phyloP scores from a whole-genome alignment of 768 basidiomycete species.

The Clitopilus hobsonii region DNA sequence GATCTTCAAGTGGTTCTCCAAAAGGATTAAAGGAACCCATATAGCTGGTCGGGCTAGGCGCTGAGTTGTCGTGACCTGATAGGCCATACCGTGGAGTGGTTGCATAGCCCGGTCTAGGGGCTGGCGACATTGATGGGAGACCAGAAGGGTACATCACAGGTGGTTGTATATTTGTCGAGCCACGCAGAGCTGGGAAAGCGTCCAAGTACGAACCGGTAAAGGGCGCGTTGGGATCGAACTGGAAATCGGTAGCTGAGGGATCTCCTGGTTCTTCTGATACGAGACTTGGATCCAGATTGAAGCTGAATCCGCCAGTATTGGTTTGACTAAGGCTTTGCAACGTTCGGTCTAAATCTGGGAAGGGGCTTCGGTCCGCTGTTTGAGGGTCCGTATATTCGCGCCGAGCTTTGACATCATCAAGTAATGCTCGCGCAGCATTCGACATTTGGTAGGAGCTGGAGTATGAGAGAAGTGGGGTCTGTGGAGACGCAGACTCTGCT shows the following conservation, averaged over 20 bases:
- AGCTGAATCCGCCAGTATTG: conserved; percentile 74
- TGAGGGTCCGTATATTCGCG: conserved; percentile 47
- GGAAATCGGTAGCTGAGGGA: conserved; percentile 45
- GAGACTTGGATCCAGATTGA: conserved; percentile 79
- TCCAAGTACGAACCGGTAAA: conserved; percentile 65
- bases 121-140: conserved; percentile 16
- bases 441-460: conserved; percentile 82
- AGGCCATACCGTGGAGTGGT: conserved; percentile 20
- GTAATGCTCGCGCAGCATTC: conserved; percentile 73
- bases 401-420: conserved; percentile 78
- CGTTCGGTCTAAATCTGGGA: conserved; percentile 88
- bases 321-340: conserved; percentile 65
- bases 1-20: conserved; percentile 54
- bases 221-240: conserved; percentile 48
- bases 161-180: conserved; percentile 22
- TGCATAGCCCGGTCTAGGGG: conserved; percentile 29
- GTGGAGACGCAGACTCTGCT: conserved; percentile 44
- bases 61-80: conserved; percentile 37
- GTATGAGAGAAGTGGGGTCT: conserved; percentile 47
- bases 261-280: conserved; percentile 42
- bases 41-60: conserved; percentile 48
- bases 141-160: conserved; percentile 49
- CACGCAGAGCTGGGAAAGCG: conserved; percentile 61
- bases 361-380: conserved; percentile 47
- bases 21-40: conserved; percentile 82